Evolutionary conservation across 164 flowering plant species (phyloP).

Genomic region (Tetracentron sinense): DNA sequence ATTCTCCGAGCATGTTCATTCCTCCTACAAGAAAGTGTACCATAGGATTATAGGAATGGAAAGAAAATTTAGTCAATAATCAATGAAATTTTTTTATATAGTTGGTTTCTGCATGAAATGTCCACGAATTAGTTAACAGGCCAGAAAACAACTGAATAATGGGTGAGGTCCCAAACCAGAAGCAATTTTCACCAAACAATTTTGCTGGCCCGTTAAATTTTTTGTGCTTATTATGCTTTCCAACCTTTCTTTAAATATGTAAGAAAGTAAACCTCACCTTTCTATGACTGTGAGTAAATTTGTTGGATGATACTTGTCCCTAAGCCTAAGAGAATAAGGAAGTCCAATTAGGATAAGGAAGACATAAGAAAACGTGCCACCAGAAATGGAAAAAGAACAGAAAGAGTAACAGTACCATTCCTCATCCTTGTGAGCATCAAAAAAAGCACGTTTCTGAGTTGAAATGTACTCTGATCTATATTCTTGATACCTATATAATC

Average conservation of each 20-base stretch:
- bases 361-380: not conserved
- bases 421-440: constrained; percentile 89
- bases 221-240: not conserved
- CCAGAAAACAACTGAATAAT: no score
- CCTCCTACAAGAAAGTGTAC: constrained; percentile 88
- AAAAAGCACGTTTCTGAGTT: constrained; percentile 84
- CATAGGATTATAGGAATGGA: no score
- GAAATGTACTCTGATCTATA: constrained; percentile 90
- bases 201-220: not conserved
- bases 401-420: constrained; percentile 61
- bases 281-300: constrained; percentile 80
- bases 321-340: constrained; percentile 55
- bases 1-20: constrained; percentile 72
- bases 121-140: not conserved
- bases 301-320: constrained; percentile 93
- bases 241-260: not conserved
- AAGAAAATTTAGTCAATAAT: no score
- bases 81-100: no score
- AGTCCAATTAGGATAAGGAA: constrained; percentile 12
- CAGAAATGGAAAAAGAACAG: not conserved
- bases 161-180: no score
- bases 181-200: no score
- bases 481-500: constrained; percentile 71
- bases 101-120: not conserved
- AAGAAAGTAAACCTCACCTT: constrained; percentile 45